A percentile compares a stretch with the other conserved stretches of the same genome.
Evolutionary conservation across 495 filamentous ascomycete genomes (phyloP).

Genomic region (Oleoguttula mirabilis): DNA sequence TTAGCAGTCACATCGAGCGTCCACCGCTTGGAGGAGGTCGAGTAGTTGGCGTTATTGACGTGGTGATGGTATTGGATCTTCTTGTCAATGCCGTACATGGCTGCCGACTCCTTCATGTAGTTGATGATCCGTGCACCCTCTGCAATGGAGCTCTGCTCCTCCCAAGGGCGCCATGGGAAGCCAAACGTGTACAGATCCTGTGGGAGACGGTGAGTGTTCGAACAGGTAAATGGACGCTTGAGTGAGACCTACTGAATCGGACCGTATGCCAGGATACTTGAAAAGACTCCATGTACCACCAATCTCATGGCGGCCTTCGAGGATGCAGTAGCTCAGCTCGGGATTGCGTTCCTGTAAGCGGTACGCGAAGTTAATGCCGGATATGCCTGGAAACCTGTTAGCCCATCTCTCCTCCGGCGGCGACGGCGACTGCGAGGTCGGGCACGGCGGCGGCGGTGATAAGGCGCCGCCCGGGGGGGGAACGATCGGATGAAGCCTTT

Average conservation of each 20-base stretch:
- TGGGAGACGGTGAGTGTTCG: too few species aligned
- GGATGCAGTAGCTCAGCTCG: constrained; percentile 42
- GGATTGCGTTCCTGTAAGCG: constrained; percentile 51
- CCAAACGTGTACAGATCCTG: constrained; percentile 52
- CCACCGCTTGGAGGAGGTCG: constrained; percentile 48
- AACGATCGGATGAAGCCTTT: too few species aligned
- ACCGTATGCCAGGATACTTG: constrained; percentile 46
- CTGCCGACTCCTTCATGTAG: constrained; percentile 51
- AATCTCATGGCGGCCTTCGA: constrained; percentile 47
- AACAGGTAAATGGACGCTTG: too few species aligned
- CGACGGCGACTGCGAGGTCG: too few species aligned
- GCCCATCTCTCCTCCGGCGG: too few species aligned
- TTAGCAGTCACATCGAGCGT: constrained; percentile 42
- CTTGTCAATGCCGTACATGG: constrained; percentile 47
- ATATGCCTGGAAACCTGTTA: too few species aligned
- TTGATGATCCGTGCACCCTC: constrained; percentile 45
- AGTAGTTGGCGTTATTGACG: constrained; percentile 47
- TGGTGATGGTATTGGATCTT: constrained; percentile 50
- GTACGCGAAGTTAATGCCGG: constrained; percentile 65
- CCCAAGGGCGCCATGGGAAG: constrained; percentile 59
- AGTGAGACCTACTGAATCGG: constrained; percentile 28
- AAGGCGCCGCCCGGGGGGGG: too few species aligned
- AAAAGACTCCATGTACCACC: constrained; percentile 68
- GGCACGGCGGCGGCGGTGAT: too few species aligned
- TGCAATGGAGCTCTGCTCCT: constrained; percentile 45